phyloP scores from a whole-genome alignment of 257 asterid genomes.

The Salvia splendens region DNA sequence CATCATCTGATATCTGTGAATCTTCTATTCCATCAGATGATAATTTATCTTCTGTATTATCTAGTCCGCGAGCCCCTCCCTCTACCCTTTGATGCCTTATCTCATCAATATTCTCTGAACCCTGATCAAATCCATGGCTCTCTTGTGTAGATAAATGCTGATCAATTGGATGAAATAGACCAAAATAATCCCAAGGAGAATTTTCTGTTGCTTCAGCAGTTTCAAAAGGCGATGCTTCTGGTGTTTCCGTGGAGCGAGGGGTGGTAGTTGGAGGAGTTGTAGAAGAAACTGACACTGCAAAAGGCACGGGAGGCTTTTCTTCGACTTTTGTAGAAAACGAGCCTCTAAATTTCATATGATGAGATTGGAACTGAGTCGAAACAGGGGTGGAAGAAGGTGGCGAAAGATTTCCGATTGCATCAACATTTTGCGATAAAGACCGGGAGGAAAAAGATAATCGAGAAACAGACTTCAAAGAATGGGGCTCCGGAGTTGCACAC shows the following conservation, averaged over 20 bases:
- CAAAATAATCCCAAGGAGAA: slow-evolving; percentile 95
- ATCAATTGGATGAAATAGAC: slow-evolving; percentile 66
- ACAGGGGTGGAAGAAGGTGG: slow-evolving; percentile 66
- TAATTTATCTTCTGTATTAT: slow-evolving; percentile 49
- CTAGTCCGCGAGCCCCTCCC: slow-evolving; percentile 47
- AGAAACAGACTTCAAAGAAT: slow-evolving; percentile 53
- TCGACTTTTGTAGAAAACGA: slow-evolving; percentile 71
- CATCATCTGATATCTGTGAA: slow-evolving; percentile 81
- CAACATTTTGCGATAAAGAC: slow-evolving; percentile 57
- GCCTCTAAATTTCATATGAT: slow-evolving; percentile 74
- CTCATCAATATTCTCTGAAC: slow-evolving; percentile 39
- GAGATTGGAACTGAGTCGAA: slow-evolving; percentile 45
- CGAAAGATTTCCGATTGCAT: slow-evolving; percentile 46
- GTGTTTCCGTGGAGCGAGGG: slow-evolving; percentile 54
- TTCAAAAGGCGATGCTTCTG: slow-evolving; percentile 49
- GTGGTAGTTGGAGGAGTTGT: slow-evolving; percentile 65
- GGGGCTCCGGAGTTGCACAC: slow-evolving; percentile 55
- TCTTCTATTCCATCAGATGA: slow-evolving; percentile 55
- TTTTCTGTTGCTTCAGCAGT: slow-evolving; percentile 46
- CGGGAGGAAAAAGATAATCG: slow-evolving; percentile 60
- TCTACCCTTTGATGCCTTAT: slow-evolving; percentile 40
- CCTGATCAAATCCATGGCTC: slow-evolving; percentile 36
- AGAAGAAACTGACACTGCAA: slow-evolving; percentile 59
- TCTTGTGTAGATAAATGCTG: slow-evolving; percentile 58
- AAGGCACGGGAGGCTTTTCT: slow-evolving; percentile 63